Evolutionary conservation across 345 rosid species (phyloP), one percentile per base, ranked within the genome.

Genomic region (Gossypioides kirkii): DNA sequence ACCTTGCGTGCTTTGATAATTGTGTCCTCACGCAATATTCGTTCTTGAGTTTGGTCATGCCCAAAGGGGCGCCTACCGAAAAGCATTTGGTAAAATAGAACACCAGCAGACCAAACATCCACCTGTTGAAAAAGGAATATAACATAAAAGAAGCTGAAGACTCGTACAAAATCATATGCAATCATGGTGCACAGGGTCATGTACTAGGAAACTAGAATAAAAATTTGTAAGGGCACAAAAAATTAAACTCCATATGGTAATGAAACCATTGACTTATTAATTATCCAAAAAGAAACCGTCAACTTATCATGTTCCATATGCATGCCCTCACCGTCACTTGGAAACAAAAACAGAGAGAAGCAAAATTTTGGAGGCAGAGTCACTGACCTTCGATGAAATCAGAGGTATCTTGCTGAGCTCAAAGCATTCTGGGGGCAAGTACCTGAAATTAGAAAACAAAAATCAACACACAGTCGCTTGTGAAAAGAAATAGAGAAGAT

Each of bases 91-190:
- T 96, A 93, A 81, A 91, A 88, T 67, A 93, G 71, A 78, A 96
- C 87, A 66, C 99, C 99, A 56, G 91, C 93, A 65, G 99, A 92
- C 99, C 99, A 96, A 36, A 96, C 98, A 80, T 96, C 99, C 60
- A 96, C 99, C 99, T 96, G 86, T 79, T 68, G 70, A 56, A 60
- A 55, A 65, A 38, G 38, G 55, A 62, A 23, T 47, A 64, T 26
- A 55, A 50, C 25, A 55, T 63, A 47, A 66, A 54, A 23, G 63
- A 69, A 70, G 41, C 62, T 10, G 28, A 61, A 73, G 42, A 11
- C 16, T 28, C 7, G 11, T 13, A 55, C 13, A 42, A 16, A 22
- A 71, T 22, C 16, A 42, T 16, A 7, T 22, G 42, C 16, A 42
- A 70, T 18, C 38, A 53, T 16, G 54, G 65, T 10, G 72, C 45